Percentiles rank a stretch among this genome's conserved stretches.
Conservation (phyloP, 176 grass and related monocot genomes). For the Triticum turgidum region DNA sequence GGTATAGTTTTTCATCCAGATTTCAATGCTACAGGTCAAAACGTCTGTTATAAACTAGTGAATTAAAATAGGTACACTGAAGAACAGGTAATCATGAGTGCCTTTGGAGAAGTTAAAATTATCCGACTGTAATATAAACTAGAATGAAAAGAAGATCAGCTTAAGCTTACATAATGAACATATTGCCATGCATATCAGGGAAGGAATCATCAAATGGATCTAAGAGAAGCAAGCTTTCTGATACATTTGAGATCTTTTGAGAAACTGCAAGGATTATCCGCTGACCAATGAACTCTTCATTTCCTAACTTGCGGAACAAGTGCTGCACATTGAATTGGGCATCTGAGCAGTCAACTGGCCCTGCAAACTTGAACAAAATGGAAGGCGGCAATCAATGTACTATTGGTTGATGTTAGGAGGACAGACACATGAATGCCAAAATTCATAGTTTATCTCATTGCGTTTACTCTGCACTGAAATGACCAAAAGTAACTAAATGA, state of each 20-base stretch:
- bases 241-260: slow-evolving; percentile 74
- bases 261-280: slow-evolving; percentile 69
- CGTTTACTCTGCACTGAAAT: not conserved
- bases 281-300: slow-evolving; percentile 76
- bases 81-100: not conserved
- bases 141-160: slow-evolving; percentile 23
- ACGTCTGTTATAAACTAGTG: not conserved
- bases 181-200: slow-evolving; percentile 69
- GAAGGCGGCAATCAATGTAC: not conserved
- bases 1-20: not conserved
- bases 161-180: slow-evolving; percentile 89
- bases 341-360: slow-evolving; percentile 53
- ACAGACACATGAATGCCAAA: slow-evolving; percentile 2
- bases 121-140: slow-evolving; percentile 4
- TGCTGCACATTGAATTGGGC: slow-evolving; percentile 79
- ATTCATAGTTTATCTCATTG: slow-evolving; percentile 8
- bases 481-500: not conserved
- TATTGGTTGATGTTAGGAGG: slow-evolving; percentile 3
- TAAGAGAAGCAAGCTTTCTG: slow-evolving; percentile 74
- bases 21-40: not conserved
- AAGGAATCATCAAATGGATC: slow-evolving; percentile 89
- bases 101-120: not conserved
- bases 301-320: slow-evolving; percentile 75
- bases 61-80: not conserved
- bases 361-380: slow-evolving; percentile 40